Percentiles rank a stretch among this genome's conserved stretches.
Evolutionary conservation across 2,329 filamentous ascomycete genomes (phyloP).

Genomic region (Fusarium xylarioides): DNA sequence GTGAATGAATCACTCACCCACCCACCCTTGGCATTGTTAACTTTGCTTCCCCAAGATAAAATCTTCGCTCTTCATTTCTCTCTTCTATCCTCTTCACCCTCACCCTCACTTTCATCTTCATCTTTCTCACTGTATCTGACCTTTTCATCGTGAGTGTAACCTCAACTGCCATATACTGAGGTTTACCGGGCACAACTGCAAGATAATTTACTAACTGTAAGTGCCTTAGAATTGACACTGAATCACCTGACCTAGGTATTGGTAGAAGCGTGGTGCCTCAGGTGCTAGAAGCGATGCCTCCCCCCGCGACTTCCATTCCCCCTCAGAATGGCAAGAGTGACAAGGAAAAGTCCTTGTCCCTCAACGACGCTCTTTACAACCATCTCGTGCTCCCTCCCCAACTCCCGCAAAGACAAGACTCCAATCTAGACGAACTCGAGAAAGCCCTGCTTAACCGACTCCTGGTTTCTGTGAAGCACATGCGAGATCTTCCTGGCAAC

Average conservation of each 20-base stretch:
- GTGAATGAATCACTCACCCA: neutral
- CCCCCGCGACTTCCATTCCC: neutral
- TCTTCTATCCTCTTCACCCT: neutral
- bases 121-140: neutral
- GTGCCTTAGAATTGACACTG: neutral
- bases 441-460: conserved; percentile 21
- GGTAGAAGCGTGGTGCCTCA: neutral
- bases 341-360: conserved; percentile 3
- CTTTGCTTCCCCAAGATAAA: neutral
- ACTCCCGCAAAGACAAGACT: conserved; percentile 36
- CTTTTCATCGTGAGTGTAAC: neutral
- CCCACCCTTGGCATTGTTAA: neutral
- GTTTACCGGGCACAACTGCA: neutral
- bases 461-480: conserved; percentile 18
- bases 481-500: conserved; percentile 26
- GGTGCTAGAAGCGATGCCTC: neutral
- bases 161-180: neutral
- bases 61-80: neutral
- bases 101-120: neutral
- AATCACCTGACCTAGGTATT: neutral
- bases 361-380: conserved; percentile 38
- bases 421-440: conserved; percentile 25
- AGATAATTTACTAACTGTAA: neutral
- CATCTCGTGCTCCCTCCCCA: conserved; percentile 37
- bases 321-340: neutral